Percentiles rank a stretch among this genome's conserved stretches.
These are phyloP conservation scores for Paecilomyces fulvus DNA, from an alignment of 2,329 filamentous ascomycete genomes.

Conservation along the genomic window DNA sequence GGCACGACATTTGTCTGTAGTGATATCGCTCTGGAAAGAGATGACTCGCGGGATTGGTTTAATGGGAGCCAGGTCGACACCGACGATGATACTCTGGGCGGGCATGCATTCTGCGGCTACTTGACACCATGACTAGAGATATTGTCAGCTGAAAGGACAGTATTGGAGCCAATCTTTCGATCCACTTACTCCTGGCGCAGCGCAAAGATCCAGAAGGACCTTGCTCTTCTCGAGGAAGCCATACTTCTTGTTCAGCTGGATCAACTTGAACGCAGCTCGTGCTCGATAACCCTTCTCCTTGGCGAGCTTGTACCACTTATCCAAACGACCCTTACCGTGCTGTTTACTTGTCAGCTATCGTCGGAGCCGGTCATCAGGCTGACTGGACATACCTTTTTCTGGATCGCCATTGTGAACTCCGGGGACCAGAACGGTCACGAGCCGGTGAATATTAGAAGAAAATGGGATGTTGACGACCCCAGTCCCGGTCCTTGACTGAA, in stretches of 20 bases:
- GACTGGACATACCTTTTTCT: slow-evolving; percentile 63
- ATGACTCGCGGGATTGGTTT: slow-evolving; percentile 92
- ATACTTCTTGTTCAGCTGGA: slow-evolving; percentile 99
- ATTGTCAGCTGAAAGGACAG: slow-evolving; percentile 15
- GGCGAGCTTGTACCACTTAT: slow-evolving; percentile 98
- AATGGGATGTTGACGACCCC: neutral
- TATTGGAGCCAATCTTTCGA: neutral
- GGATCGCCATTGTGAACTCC: slow-evolving; percentile 66
- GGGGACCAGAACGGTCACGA: neutral
- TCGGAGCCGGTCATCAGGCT: slow-evolving; percentile 1
- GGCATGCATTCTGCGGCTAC: slow-evolving; percentile 96
- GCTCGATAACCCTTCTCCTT: slow-evolving; percentile 98
- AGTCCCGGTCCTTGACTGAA: neutral
- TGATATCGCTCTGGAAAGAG: slow-evolving; percentile 96
- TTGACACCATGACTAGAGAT: slow-evolving; percentile 76
- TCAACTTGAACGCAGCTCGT: slow-evolving; percentile 93
- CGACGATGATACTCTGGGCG: slow-evolving; percentile 77
- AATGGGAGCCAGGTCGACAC: slow-evolving; percentile 89
- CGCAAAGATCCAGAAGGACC: slow-evolving; percentile 94
- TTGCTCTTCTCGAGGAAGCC: slow-evolving; percentile 95
- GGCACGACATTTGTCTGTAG: slow-evolving; percentile 87
- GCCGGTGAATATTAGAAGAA: neutral
- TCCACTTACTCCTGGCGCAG: slow-evolving; percentile 72
- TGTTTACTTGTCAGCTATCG: slow-evolving; percentile 17
- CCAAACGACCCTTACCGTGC: slow-evolving; percentile 94